Conservation (phyloP, 1,139 yeast species). For the Geotrichum bryndzae region DNA sequence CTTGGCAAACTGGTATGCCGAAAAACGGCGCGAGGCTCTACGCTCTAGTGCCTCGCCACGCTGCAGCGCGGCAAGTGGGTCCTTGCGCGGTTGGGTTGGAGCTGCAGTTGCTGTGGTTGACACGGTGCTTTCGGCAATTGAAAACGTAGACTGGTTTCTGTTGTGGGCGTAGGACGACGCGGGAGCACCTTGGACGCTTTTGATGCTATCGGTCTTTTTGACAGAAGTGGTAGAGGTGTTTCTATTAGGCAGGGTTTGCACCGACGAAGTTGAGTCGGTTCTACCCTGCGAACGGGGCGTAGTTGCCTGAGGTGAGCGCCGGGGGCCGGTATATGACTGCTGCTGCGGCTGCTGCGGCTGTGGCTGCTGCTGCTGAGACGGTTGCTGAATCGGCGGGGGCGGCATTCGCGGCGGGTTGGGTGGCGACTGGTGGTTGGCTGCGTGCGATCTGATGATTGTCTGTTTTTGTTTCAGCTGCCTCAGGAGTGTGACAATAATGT, state of each 20-base stretch:
- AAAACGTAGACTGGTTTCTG: background rate
- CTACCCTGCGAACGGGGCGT: background rate
- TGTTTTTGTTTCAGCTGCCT: conserved; percentile 81
- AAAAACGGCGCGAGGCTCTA: conserved; percentile 84
- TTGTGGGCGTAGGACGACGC: background rate
- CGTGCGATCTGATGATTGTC: conserved; percentile 22
- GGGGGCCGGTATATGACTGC: background rate
- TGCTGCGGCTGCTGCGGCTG: background rate
- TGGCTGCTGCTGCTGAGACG: background rate
- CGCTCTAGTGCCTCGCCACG: conserved; percentile 77
- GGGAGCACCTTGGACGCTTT: background rate
- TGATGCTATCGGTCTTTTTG: background rate
- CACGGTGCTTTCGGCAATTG: background rate
- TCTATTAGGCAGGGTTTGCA: background rate
- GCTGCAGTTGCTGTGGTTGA: background rate
- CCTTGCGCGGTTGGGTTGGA: conserved; percentile 25
- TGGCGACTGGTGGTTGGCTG: conserved; percentile 3
- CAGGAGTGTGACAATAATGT: conserved; percentile 74
- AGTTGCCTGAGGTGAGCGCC: conserved; percentile 8
- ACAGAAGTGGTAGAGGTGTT: conserved; percentile 1
- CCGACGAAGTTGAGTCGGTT: conserved; percentile 4
- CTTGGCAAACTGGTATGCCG: conserved; percentile 89
- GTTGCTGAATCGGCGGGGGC: background rate
- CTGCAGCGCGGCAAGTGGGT: conserved; percentile 71
- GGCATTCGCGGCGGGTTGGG: background rate